phyloP scores from a whole-genome alignment of 352 stramenopile species.

The Globisporangium nagaii region DNA sequence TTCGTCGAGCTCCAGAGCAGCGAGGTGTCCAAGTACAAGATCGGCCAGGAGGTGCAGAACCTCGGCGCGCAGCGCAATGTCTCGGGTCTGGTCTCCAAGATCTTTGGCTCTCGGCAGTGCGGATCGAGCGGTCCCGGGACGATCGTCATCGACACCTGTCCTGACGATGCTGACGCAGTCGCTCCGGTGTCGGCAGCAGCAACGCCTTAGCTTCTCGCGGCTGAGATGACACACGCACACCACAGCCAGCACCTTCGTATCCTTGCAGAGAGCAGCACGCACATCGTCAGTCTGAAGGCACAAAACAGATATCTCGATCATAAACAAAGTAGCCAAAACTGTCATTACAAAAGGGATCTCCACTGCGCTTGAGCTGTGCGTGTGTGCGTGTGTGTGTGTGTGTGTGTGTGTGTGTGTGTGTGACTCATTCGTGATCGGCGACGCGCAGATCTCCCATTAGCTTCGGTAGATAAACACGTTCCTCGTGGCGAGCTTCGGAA shows the following conservation, averaged over 20 bases:
- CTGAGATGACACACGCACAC: too few species aligned
- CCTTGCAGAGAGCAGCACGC: too few species aligned
- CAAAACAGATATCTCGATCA: neutral
- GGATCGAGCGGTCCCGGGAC: constrained; percentile 57
- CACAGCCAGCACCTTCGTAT: constrained; percentile 4
- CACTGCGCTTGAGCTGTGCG: too few species aligned
- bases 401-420: too few species aligned
- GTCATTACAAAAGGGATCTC: neutral
- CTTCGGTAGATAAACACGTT: constrained; percentile 19
- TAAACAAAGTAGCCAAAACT: constrained; percentile 5
- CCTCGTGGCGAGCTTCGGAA: constrained; percentile 11
- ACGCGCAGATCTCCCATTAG: neutral
- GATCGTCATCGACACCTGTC: constrained; percentile 66
- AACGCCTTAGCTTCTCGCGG: too few species aligned
- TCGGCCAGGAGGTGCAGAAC: constrained; percentile 48
- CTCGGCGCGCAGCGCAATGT: constrained; percentile 52
- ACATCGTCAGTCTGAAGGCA: neutral
- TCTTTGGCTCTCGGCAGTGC: constrained; percentile 67
- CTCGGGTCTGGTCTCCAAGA: constrained; percentile 54
- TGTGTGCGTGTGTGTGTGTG: too few species aligned
- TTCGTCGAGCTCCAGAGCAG: constrained; percentile 79
- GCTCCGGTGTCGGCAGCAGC: neutral
- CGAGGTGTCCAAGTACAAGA: constrained; percentile 71
- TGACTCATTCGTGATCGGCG: neutral
- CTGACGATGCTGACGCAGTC: neutral